Percentiles rank a stretch among this genome's conserved stretches.
phyloP scores from a whole-genome alignment of 805 yeast species.

The Helenozyma baotianmanensis region DNA sequence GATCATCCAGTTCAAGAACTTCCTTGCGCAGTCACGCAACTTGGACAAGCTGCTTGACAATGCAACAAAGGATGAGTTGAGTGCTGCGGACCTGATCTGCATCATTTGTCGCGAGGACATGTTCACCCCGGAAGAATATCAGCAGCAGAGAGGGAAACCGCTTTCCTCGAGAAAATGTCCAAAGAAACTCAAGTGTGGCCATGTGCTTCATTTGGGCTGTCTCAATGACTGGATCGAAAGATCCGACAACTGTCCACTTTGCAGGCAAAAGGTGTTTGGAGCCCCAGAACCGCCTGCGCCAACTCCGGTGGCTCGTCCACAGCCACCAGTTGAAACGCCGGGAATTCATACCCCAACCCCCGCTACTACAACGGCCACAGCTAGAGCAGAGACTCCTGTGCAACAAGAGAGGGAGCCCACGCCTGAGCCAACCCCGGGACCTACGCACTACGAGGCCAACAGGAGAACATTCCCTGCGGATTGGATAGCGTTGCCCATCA shows the following conservation, averaged over 20 bases:
- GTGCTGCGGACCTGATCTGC: conserved; percentile 57
- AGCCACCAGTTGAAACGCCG: conserved; percentile 3
- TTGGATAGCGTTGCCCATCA: conserved; percentile 1
- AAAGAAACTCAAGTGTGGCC: conserved; percentile 77
- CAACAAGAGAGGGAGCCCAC: background rate
- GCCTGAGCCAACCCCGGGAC: background rate
- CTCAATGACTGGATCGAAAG: conserved; percentile 89
- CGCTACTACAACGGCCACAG: background rate
- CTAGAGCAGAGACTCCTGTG: background rate
- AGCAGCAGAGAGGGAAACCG: conserved; percentile 17
- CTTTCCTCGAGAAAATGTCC: conserved; percentile 48
- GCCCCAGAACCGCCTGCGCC: background rate
- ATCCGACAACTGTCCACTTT: conserved; percentile 90
- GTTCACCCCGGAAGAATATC: conserved; percentile 42
- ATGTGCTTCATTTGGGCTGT: conserved; percentile 85
- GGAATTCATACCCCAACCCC: conserved; percentile 2
- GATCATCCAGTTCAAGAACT: conserved; percentile 41
- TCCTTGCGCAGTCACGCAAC: conserved; percentile 54
- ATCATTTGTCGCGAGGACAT: conserved; percentile 92
- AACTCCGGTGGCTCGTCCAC: conserved; percentile 1
- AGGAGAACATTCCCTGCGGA: background rate
- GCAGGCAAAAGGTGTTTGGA: conserved; percentile 62
- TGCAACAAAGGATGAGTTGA: conserved; percentile 61
- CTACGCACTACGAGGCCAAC: too few species aligned
- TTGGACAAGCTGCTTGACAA: conserved; percentile 59